Evolutionary conservation across 2,329 filamentous ascomycete genomes (phyloP), one percentile per base, ranked within the genome.

Genomic region (Raffaelea albimanens): DNA sequence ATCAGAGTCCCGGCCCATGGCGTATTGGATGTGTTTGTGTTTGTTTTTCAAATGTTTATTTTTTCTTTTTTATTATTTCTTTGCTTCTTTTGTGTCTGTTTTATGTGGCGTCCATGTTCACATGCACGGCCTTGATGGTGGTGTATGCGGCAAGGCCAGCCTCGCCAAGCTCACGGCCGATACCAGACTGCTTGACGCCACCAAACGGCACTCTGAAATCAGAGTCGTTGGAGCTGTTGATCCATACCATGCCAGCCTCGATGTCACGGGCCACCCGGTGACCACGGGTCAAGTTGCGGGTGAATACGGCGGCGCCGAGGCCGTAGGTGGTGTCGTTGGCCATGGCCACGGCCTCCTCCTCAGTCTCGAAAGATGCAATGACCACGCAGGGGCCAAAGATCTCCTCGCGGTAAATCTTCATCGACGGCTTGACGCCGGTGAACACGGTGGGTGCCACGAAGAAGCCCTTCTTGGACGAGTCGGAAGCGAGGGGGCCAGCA

Each of bases 291-390:
- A 80, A 67, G 56, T 80, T 69, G 56, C 70, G 64, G 1, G 78
- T 80, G 53, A 82, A 82, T 3, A 83, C 61, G 0, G 77, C 72
- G 7, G 72, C 67, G 4, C 75, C 76, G 0, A 82, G 65, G 5
- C 78, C 78, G 54, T 82, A 80, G 0, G 66, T 71, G 2, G 70
- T 73, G 56, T 78, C 60, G 48, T 67, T 67, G 10, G 60, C 60
- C 49, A 65, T 52, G 41, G 55, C 55, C 21, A 67, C 51, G 4
- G 63, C 64, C 49, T 67, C 63, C 40, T 64, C 64, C 52, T 66
- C 63, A 8, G 58, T 60, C 50, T 57, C 54, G 55, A 67, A 67
- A 11, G 52, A 50, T 33, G 59, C 57, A 25, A 67, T 53, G 16
- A 58, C 59, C 21, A 63, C 62, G 45, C 61, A 63, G 1, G 62